Evolutionary conservation across 805 yeast species (phyloP).

Genomic region (Monosporozyma yasuniensis): DNA sequence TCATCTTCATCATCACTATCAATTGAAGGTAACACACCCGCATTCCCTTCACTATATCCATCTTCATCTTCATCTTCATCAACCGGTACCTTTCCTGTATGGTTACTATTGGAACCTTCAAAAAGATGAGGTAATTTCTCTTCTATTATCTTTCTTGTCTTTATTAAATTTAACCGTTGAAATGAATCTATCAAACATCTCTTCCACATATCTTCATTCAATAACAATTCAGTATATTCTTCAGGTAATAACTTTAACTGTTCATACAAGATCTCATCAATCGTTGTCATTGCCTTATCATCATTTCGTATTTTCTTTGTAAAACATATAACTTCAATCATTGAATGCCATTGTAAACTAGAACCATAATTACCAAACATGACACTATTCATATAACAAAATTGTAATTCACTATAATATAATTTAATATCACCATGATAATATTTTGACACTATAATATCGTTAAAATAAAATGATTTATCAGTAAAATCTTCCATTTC

Average conservation of each 20-base stretch:
- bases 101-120: not conserved
- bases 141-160: slow-evolving; percentile 1
- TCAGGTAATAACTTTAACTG: slow-evolving; percentile 19
- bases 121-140: not conserved
- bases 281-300: not conserved
- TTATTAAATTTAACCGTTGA: slow-evolving; percentile 4
- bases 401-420: slow-evolving; percentile 46
- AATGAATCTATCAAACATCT: slow-evolving; percentile 10
- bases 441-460: slow-evolving; percentile 23
- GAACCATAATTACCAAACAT: slow-evolving; percentile 57
- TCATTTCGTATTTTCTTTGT: slow-evolving; percentile 10
- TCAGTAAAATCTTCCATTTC: slow-evolving; percentile 48
- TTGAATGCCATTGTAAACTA: slow-evolving; percentile 52
- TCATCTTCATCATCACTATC: not conserved
- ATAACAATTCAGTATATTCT: slow-evolving; percentile 17
- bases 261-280: slow-evolving; percentile 15
- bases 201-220: slow-evolving; percentile 19
- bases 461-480: slow-evolving; percentile 48
- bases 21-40: slow-evolving; percentile 1
- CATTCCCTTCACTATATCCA: not conserved
- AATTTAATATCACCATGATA: slow-evolving; percentile 21
- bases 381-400: slow-evolving; percentile 40
- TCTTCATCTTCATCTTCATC: not conserved
- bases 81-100: not conserved
- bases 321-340: slow-evolving; percentile 34